A percentile compares a stretch with the other conserved stretches of the same genome.
Evolutionary conservation across 2,329 filamentous ascomycete species (phyloP).

Genomic region (Cytospora piceae): DNA sequence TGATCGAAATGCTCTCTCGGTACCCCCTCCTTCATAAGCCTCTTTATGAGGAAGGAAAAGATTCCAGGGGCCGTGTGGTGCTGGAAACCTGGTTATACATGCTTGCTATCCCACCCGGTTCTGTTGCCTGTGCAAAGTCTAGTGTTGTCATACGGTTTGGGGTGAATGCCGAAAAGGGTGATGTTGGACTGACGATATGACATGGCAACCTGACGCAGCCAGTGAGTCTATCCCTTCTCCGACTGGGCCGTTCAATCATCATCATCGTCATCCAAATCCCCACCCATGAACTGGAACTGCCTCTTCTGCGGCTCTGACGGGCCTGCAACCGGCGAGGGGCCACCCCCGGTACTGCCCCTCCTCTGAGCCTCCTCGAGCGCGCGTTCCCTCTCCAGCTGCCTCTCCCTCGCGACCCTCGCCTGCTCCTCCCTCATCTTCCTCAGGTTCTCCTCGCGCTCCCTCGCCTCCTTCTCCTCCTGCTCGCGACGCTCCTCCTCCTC

Average conservation of each 20-base stretch:
- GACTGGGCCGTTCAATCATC: constrained; percentile 36
- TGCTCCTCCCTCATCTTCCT: constrained; percentile 51
- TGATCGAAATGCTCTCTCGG: too few species aligned
- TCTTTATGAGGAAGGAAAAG: too few species aligned
- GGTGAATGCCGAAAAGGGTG: not conserved
- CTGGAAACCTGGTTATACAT: too few species aligned
- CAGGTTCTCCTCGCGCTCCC: constrained; percentile 41
- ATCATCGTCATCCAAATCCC: constrained; percentile 54
- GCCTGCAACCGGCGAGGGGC: constrained; percentile 15
- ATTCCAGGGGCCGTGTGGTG: too few species aligned
- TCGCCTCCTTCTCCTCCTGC: constrained; percentile 49
- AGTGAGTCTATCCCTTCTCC: not conserved
- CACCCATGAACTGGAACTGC: constrained; percentile 59
- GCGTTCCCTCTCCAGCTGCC: constrained; percentile 51
- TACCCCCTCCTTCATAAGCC: too few species aligned
- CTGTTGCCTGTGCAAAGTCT: too few species aligned
- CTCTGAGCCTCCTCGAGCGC: constrained; percentile 46
- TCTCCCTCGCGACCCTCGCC: constrained; percentile 50
- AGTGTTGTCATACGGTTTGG: not conserved
- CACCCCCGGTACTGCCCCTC: constrained; percentile 34
- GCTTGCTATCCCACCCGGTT: too few species aligned
- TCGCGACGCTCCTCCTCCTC: constrained; percentile 56
- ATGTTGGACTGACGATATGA: not conserved
- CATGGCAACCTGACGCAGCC: not conserved
- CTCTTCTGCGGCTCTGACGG: constrained; percentile 43